A percentile compares a stretch with the other conserved stretches of the same genome.
Conservation (phyloP, 331 rosid genomes). For the Telfairia occidentalis region DNA sequence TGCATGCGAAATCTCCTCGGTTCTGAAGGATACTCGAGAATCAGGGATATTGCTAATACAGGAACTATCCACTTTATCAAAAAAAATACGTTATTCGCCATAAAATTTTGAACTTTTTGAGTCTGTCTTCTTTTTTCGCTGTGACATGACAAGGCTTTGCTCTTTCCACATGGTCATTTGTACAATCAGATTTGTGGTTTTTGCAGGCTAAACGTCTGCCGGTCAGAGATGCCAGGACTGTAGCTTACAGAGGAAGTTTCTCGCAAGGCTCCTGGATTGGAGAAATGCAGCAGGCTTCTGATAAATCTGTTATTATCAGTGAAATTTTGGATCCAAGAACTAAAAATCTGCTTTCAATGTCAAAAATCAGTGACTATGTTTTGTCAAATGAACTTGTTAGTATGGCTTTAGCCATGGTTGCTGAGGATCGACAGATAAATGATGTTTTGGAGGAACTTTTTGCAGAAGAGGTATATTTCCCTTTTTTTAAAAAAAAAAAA, state of each 20-base stretch:
- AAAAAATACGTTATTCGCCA: background rate
- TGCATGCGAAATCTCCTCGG: background rate
- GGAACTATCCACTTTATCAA: background rate
- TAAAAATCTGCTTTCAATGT: conserved; percentile 73
- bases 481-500: too few relatives aligned
- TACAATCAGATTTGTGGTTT: conserved; percentile 3
- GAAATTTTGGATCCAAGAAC: conserved; percentile 93
- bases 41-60: background rate
- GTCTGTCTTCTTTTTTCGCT: background rate
- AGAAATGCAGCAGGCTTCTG: conserved; percentile 91
- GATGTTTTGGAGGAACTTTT: conserved; percentile 82
- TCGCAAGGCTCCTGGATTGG: conserved; percentile 89
- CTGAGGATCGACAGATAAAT: conserved; percentile 83
- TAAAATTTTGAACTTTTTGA: background rate
- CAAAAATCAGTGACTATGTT: conserved; percentile 86
- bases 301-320: conserved; percentile 76
- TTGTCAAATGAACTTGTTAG: conserved; percentile 88
- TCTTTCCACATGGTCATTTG: background rate
- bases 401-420: conserved; percentile 96
- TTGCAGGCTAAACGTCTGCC: conserved; percentile 84
- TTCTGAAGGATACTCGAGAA: background rate
- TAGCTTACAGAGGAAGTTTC: conserved; percentile 49
- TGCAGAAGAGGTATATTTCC: conserved; percentile 68
- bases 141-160: background rate
- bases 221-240: conserved; percentile 33